These are phyloP conservation scores for Sarocladiaceae sp. DNA, from an alignment of 2,329 filamentous ascomycete genomes.

Conservation along the genomic window DNA sequence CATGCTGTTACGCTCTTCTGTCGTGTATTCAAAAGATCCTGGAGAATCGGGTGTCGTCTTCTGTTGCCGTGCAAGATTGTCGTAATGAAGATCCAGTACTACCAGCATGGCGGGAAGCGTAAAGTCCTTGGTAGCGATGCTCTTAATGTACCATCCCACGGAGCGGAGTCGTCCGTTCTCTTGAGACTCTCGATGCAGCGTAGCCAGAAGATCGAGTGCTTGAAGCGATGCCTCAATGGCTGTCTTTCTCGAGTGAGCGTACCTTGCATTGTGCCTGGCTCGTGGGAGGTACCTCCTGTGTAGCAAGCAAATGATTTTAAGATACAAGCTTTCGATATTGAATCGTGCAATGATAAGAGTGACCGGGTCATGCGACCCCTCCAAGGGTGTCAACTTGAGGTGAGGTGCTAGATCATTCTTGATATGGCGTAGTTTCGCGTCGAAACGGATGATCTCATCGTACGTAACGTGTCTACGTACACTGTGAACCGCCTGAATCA, in stretches of 20 bases:
- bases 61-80: conserved; percentile 41
- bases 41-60: conserved; percentile 33
- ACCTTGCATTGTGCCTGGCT: conserved; percentile 71
- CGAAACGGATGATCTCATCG: conserved; percentile 57
- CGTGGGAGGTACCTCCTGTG: conserved; percentile 82
- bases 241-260: conserved; percentile 73
- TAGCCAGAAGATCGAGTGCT: conserved; percentile 70
- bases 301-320: conserved; percentile 82
- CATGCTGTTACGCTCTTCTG: conserved; percentile 66
- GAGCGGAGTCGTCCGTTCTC: conserved; percentile 64
- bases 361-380: conserved; percentile 72
- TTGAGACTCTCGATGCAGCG: conserved; percentile 68
- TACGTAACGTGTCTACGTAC: conserved; percentile 52
- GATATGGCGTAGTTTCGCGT: conserved; percentile 54
- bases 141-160: conserved; percentile 72
- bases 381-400: conserved; percentile 66
- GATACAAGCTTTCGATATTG: conserved; percentile 75
- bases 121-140: conserved; percentile 78
- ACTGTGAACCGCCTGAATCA: conserved; percentile 58
- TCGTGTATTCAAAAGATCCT: conserved; percentile 48
- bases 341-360: conserved; percentile 81
- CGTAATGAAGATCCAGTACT: conserved; percentile 73
- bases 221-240: conserved; percentile 84
- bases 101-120: conserved; percentile 80
- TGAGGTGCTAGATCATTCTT: conserved; percentile 70